Conservation (phyloP, 2,329 filamentous ascomycete species). For the Phialophora verrucosa region DNA sequence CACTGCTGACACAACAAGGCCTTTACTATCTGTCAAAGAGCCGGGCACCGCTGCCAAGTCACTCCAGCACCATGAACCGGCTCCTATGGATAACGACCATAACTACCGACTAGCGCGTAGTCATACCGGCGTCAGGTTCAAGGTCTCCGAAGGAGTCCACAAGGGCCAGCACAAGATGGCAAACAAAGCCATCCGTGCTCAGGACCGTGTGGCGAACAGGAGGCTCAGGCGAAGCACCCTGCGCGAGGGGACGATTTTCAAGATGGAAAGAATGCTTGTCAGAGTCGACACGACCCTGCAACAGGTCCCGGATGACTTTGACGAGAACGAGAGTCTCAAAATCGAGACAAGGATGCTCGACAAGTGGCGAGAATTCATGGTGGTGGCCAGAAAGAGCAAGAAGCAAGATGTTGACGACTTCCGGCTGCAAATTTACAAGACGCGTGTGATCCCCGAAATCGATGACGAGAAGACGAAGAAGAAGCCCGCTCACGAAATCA, state of each 20-base stretch:
- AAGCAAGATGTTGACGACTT: conserved; percentile 60
- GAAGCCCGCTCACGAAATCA: conserved; percentile 63
- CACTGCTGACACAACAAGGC: conserved; percentile 32
- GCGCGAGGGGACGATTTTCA: conserved; percentile 66
- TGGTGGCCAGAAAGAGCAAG: conserved; percentile 65
- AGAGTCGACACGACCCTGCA: conserved; percentile 62
- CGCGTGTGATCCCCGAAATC: conserved; percentile 66
- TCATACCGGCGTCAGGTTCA: conserved; percentile 47
- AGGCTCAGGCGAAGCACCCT: conserved; percentile 47
- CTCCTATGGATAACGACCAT: conserved; percentile 29
- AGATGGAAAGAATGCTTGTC: conserved; percentile 72
- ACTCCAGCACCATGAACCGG: conserved; percentile 35
- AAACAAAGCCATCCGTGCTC: conserved; percentile 47
- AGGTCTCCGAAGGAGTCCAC: conserved; percentile 51
- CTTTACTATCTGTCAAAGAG: conserved; percentile 22
- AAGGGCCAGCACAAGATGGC: conserved; percentile 50
- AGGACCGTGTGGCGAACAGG: conserved; percentile 45
- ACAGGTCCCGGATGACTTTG: conserved; percentile 64
- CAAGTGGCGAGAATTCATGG: conserved; percentile 69
- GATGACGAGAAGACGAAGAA: conserved; percentile 60
- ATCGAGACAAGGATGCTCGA: conserved; percentile 64
- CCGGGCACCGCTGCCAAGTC: conserved; percentile 11
- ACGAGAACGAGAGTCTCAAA: conserved; percentile 66
- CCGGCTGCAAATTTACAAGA: conserved; percentile 65
- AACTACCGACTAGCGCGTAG: conserved; percentile 25